Evolutionary conservation across 2,329 filamentous ascomycete species (phyloP).

Genomic region (Xylaria sp.): DNA sequence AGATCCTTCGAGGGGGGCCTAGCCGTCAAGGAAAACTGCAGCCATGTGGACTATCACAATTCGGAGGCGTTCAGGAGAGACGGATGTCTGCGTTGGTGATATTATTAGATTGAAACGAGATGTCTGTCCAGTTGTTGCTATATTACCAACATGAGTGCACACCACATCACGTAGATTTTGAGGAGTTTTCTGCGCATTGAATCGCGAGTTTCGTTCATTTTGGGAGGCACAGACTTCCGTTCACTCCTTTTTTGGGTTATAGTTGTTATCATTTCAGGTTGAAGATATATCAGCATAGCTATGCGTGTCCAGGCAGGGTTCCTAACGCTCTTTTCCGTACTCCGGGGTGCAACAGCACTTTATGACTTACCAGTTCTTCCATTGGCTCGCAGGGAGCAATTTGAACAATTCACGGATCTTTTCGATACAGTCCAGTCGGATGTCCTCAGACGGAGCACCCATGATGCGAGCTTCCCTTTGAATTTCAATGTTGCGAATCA

Average conservation of each 20-base stretch:
- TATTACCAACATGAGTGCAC: constrained; percentile 15
- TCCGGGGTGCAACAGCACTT: constrained; percentile 22
- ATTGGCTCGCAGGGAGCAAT: neutral
- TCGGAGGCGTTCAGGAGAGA: neutral
- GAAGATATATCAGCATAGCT: neutral
- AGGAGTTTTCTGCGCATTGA: neutral
- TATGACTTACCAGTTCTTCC: constrained; percentile 28
- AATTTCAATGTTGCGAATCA: constrained; percentile 28
- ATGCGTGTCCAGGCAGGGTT: constrained; percentile 23
- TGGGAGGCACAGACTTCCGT: neutral
- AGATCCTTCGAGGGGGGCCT: constrained; percentile 17
- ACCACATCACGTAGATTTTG: neutral
- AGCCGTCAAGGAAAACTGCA: neutral
- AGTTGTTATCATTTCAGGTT: neutral
- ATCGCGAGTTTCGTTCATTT: constrained; percentile 8
- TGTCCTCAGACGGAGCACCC: constrained; percentile 33
- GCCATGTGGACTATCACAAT: constrained; percentile 9
- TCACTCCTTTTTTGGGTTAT: constrained; percentile 18
- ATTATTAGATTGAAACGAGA: constrained; percentile 3
- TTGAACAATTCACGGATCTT: constrained; percentile 3
- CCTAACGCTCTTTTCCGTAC: constrained; percentile 21
- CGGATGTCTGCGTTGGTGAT: neutral
- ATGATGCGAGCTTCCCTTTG: constrained; percentile 26
- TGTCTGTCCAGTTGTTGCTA: neutral
- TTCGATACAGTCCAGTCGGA: constrained; percentile 12